Evolutionary conservation across 192 early-diverging fungal species (phyloP).

Genomic region (Jimgerdemannia flammicorona): DNA sequence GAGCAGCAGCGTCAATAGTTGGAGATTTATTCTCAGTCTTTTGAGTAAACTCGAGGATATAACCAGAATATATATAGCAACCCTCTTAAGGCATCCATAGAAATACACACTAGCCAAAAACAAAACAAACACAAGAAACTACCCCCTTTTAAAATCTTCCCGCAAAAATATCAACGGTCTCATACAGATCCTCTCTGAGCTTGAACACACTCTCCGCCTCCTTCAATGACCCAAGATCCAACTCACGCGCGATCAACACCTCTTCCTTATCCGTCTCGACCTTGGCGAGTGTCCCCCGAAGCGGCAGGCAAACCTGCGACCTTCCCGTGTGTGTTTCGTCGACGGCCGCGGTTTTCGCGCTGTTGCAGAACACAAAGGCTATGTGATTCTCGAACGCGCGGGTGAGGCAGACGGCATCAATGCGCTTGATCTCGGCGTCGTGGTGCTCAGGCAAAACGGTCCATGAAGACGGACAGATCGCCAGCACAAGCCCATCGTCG

Average conservation of each 20-base stretch:
- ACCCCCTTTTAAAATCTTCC: too few relatives aligned
- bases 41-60: too few relatives aligned
- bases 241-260: conserved; percentile 12
- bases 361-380: conserved; percentile 25
- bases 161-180: neutral
- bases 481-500: neutral
- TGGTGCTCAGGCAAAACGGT: neutral
- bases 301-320: conserved; percentile 21
- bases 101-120: too few relatives aligned
- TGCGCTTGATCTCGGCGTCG: conserved; percentile 5
- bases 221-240: neutral
- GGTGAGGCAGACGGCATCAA: conserved; percentile 13
- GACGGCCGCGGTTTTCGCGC: conserved; percentile 1
- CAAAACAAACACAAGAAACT: too few relatives aligned
- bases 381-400: conserved; percentile 26
- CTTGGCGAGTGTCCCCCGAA: conserved; percentile 17
- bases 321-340: conserved; percentile 17
- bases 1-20: too few relatives aligned
- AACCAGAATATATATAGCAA: too few relatives aligned
- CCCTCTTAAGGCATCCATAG: too few relatives aligned
- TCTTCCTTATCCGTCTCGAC: conserved; percentile 19
- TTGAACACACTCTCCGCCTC: neutral
- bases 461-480: neutral
- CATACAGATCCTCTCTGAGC: neutral
- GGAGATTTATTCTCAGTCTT: too few relatives aligned